Evolutionary conservation across 148 eudicot genomes (phyloP).

Genomic region (Arbutus unedo): DNA sequence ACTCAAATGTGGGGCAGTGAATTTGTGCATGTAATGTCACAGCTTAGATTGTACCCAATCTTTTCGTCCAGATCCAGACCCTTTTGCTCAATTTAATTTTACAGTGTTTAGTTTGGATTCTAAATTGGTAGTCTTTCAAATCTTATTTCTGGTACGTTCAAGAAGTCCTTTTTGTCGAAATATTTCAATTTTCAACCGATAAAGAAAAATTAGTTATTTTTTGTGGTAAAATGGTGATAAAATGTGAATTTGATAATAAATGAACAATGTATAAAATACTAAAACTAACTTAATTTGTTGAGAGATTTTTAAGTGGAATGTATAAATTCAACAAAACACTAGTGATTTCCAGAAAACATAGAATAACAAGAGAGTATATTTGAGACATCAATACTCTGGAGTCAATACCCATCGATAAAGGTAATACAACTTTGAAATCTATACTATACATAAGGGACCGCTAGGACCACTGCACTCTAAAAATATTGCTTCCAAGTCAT

Average conservation of each 20-base stretch:
- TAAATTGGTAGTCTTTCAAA: too few species aligned
- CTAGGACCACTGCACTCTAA: not conserved
- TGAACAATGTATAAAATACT: not conserved
- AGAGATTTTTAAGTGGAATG: not conserved
- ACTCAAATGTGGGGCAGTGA: not conserved
- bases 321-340: not conserved
- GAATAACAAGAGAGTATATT: not conserved
- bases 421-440: not conserved
- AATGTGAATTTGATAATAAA: not conserved
- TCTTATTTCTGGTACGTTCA: not conserved
- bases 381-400: not conserved
- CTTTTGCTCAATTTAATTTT: too few species aligned
- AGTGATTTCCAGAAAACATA: not conserved
- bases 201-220: not conserved
- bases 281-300: not conserved
- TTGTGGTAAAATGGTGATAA: not conserved
- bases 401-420: not conserved
- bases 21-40: not conserved
- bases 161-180: not conserved
- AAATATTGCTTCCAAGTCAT: not conserved
- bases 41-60: not conserved
- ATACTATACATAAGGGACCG: not conserved
- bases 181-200: not conserved
- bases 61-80: not conserved
- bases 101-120: not conserved